Conservation (phyloP, 192 early-diverging fungal genomes). For the Pecoramyces ruminantium region DNA sequence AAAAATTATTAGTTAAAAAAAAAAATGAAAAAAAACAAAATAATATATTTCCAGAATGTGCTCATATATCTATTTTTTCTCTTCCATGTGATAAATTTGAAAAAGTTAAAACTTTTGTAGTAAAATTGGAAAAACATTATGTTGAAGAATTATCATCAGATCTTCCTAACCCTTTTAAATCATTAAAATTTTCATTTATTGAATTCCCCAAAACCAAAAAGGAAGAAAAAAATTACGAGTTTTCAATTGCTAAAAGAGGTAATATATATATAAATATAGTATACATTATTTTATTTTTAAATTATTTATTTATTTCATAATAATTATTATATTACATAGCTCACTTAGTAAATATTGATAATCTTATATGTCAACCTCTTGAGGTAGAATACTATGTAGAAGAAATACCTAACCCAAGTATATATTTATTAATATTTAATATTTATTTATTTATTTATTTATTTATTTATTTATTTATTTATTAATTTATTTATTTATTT, state of each 20-base stretch:
- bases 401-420: no score
- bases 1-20: not conserved
- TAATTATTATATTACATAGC: no score
- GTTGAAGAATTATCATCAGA: not conserved
- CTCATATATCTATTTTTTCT: not conserved
- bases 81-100: not conserved
- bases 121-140: not conserved
- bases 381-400: no score
- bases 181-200: not conserved
- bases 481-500: no score
- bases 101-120: not conserved
- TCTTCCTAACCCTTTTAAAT: not conserved
- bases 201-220: not conserved
- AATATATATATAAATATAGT: not conserved
- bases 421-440: no score
- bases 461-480: no score
- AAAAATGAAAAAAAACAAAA: not conserved
- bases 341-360: no score
- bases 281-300: no score
- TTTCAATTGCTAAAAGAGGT: not conserved
- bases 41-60: not conserved
- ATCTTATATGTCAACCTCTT: no score
- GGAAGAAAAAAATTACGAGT: not conserved
- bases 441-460: no score
- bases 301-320: no score